A percentile compares a stretch with the other conserved stretches of the same genome.
These are phyloP conservation scores for Phlyctochytrium planicorne DNA, from an alignment of 192 early-diverging fungal species.

Conservation along the genomic window DNA sequence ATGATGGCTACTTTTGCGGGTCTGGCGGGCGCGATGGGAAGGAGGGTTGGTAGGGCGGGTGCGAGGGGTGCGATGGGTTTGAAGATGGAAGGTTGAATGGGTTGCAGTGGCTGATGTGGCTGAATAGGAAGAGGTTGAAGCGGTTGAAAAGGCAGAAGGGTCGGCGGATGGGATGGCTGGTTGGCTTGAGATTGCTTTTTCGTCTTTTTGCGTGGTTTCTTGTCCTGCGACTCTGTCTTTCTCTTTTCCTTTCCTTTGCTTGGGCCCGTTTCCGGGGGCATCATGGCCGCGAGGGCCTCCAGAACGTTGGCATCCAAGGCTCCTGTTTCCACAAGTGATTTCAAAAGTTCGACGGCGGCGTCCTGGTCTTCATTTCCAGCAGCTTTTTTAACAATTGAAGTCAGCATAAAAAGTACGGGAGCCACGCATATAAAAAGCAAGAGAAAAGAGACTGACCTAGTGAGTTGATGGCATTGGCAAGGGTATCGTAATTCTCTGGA, in stretches of 20 bases:
- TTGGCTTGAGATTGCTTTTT: neutral
- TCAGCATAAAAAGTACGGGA: neutral
- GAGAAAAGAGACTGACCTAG: neutral
- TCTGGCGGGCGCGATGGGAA: neutral
- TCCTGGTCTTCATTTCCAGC: neutral
- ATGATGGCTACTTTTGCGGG: neutral
- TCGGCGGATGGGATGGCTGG: neutral
- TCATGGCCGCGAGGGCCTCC: too few relatives aligned
- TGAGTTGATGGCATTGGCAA: neutral
- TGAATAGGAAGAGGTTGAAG: neutral
- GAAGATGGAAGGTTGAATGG: neutral
- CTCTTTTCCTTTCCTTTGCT: too few relatives aligned
- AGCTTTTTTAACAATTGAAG: neutral
- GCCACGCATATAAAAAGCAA: neutral
- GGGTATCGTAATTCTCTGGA: neutral
- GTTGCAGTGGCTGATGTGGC: neutral
- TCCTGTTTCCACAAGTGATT: too few relatives aligned
- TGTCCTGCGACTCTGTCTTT: too few relatives aligned
- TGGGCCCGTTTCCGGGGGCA: too few relatives aligned
- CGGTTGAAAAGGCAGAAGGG: neutral
- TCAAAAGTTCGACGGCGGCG: neutral
- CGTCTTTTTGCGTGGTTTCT: too few relatives aligned
- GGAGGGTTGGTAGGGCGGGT: neutral
- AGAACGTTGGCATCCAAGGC: too few relatives aligned
- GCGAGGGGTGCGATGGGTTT: neutral